Conservation (phyloP, 768 basidiomycete genomes). For the Hemileccinum impolitum region DNA sequence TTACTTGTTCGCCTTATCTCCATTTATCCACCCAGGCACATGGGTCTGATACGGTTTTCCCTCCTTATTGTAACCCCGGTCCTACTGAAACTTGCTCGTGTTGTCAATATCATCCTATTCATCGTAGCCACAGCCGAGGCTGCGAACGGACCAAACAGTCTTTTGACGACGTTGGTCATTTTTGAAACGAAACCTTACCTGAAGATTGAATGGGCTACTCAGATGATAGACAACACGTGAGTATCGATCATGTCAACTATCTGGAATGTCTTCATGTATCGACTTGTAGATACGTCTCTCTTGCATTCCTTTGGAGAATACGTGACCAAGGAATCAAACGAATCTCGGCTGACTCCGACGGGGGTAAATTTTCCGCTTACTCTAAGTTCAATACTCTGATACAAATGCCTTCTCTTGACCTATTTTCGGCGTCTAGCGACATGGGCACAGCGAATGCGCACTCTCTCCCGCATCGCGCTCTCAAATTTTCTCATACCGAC, state of each 20-base stretch:
- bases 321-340: background rate
- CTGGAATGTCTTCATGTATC: background rate
- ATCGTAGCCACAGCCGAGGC: slow-evolving; percentile 11
- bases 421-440: background rate
- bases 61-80: slow-evolving; percentile 14
- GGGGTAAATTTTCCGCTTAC: background rate
- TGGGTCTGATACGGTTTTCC: slow-evolving; percentile 7
- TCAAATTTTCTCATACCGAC: slow-evolving; percentile 28
- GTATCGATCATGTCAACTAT: background rate
- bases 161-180: background rate
- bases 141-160: slow-evolving; percentile 6
- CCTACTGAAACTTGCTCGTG: slow-evolving; percentile 22
- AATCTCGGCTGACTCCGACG: background rate
- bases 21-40: slow-evolving; percentile 17
- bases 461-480: slow-evolving; percentile 22
- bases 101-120: slow-evolving; percentile 23
- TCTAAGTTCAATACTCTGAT: background rate
- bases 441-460: slow-evolving; percentile 8
- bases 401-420: too few species aligned
- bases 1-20: slow-evolving; percentile 22
- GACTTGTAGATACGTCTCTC: slow-evolving; percentile 5
- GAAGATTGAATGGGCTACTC: slow-evolving; percentile 30
- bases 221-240: slow-evolving; percentile 29
- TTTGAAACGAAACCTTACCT: slow-evolving; percentile 22
- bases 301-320: slow-evolving; percentile 14